Percentiles rank a stretch among this genome's conserved stretches.
phyloP scores from a whole-genome alignment of 768 basidiomycete genomes.

The Chalciporus chontae region DNA sequence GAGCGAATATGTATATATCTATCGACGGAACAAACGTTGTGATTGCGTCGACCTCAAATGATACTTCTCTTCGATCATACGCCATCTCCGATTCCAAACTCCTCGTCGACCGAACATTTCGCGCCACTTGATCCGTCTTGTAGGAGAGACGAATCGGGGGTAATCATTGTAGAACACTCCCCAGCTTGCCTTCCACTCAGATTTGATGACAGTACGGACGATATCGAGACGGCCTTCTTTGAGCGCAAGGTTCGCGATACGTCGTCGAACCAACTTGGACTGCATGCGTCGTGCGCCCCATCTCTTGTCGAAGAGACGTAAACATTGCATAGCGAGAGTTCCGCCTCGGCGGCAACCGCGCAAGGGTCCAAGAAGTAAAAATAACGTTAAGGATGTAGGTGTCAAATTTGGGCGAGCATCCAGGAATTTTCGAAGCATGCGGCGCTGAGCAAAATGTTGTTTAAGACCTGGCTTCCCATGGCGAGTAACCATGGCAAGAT shows the following conservation, averaged over 20 bases:
- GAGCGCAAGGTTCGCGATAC: conserved; percentile 54
- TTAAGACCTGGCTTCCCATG: conserved; percentile 37
- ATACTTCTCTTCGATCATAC: conserved; percentile 22
- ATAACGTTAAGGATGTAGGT: conserved; percentile 59
- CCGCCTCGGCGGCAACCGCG: conserved; percentile 48
- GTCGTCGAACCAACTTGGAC: conserved; percentile 57
- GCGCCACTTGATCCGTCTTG: conserved; percentile 21
- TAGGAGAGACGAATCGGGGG: conserved; percentile 7
- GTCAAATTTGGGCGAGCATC: conserved; percentile 44
- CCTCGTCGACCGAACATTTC: conserved; percentile 23
- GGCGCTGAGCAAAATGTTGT: conserved; percentile 42
- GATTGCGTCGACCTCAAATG: conserved; percentile 1
- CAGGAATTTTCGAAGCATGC: conserved; percentile 44
- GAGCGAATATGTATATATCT: not conserved
- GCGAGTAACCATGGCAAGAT: conserved; percentile 38
- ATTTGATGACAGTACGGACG: conserved; percentile 23
- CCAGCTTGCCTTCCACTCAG: conserved; percentile 12
- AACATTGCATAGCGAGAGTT: conserved; percentile 45
- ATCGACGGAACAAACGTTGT: not conserved
- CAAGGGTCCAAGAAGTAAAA: conserved; percentile 54
- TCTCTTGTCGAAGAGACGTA: conserved; percentile 43
- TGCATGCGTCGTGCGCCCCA: conserved; percentile 56
- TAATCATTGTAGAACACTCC: conserved; percentile 4
- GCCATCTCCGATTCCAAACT: conserved; percentile 31
- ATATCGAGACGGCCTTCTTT: conserved; percentile 64